A percentile compares a stretch with the other conserved stretches of the same genome.
Evolutionary conservation across 192 early-diverging fungal genomes (phyloP).

Genomic region (Piromyces sp.): DNA sequence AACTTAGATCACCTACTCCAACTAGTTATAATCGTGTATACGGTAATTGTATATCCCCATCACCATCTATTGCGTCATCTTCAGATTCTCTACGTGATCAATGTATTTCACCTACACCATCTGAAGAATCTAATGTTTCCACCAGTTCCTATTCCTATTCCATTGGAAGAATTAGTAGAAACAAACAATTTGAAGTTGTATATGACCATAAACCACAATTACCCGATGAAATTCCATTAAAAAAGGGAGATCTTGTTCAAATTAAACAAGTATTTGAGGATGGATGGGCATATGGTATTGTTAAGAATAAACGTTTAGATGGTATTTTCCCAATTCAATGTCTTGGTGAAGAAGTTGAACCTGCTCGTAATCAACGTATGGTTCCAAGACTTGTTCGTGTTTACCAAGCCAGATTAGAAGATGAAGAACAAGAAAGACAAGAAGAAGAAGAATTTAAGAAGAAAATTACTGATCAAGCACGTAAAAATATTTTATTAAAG

Average conservation of each 20-base stretch:
- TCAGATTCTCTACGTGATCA: neutral
- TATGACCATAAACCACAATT: neutral
- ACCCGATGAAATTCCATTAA: neutral
- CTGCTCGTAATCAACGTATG: neutral
- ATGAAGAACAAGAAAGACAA: neutral
- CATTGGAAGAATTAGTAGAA: neutral
- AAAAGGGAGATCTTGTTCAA: neutral
- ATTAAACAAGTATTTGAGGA: neutral
- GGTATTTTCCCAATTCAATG: neutral
- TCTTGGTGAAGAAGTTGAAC: neutral
- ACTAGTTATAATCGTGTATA: neutral
- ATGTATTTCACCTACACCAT: neutral
- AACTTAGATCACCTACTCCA: neutral
- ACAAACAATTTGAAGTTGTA: neutral
- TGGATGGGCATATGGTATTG: neutral
- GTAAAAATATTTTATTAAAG: neutral
- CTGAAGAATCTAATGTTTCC: neutral
- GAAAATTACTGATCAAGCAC: neutral
- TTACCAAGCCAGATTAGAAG: neutral
- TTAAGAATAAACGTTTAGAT: neutral
- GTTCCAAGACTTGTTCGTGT: neutral
- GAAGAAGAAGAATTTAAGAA: neutral
- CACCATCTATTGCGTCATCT: neutral
- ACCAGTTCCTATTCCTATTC: neutral
- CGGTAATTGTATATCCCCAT: neutral